phyloP scores from a whole-genome alignment of 345 rosid species.

The Xanthoceras sorbifolium region DNA sequence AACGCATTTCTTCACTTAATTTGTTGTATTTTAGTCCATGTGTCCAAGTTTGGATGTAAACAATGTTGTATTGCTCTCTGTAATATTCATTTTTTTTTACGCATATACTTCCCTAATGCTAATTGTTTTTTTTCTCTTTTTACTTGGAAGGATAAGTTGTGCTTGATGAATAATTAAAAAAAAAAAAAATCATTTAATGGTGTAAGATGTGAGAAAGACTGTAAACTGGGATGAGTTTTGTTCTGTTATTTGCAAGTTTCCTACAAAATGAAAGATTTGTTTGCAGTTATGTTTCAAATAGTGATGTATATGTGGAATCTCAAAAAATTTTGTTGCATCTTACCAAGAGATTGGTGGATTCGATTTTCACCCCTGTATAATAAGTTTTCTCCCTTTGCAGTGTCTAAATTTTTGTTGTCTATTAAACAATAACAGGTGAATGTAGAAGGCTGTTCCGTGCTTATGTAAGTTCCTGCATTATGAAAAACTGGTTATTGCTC shows the following conservation, averaged over 20 bases:
- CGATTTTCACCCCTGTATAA: neutral
- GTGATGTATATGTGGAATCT: neutral
- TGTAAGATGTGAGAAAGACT: neutral
- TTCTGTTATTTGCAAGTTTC: neutral
- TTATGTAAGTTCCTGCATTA: neutral
- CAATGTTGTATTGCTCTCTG: neutral
- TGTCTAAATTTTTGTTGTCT: neutral
- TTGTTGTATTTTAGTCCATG: no score
- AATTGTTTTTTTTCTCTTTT: neutral
- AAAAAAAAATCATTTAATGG: neutral
- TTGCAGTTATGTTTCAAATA: neutral
- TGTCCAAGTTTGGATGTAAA: neutral
- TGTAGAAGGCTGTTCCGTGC: neutral
- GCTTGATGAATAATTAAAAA: neutral
- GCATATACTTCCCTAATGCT: neutral
- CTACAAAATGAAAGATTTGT: neutral
- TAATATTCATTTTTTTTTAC: neutral
- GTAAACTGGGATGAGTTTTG: no score
- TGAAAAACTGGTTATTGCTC: conserved; percentile 5
- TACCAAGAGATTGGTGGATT: neutral
- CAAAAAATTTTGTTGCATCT: neutral
- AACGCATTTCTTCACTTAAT: neutral
- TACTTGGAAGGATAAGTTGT: neutral
- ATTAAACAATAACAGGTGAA: neutral
- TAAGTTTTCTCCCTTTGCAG: neutral